These are phyloP conservation scores for Penicillium sp. DNA, from an alignment of 2,329 filamentous ascomycete species.

Conservation along the genomic window DNA sequence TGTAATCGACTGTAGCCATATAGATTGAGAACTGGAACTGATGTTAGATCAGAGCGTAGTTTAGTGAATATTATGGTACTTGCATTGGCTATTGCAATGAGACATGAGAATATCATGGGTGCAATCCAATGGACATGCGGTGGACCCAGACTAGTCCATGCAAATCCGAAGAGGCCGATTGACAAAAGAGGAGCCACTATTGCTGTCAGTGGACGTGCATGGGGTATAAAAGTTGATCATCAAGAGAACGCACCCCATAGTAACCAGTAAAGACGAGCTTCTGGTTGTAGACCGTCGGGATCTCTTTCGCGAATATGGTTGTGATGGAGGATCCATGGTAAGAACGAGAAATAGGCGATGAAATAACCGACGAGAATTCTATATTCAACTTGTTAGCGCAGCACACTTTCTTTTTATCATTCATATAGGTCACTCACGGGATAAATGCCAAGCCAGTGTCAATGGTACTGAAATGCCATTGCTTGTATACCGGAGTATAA, in stretches of 20 bases:
- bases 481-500: slow-evolving; percentile 59
- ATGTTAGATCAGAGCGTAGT: not conserved
- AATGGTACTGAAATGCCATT: slow-evolving; percentile 59
- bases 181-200: slow-evolving; percentile 57
- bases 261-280: slow-evolving; percentile 60
- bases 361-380: slow-evolving; percentile 58
- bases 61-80: slow-evolving; percentile 11
- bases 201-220: not conserved
- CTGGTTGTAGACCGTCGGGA: slow-evolving; percentile 59
- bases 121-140: slow-evolving; percentile 59
- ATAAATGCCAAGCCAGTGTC: slow-evolving; percentile 56
- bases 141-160: slow-evolving; percentile 60
- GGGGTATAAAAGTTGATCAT: not conserved
- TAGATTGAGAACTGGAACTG: slow-evolving; percentile 51
- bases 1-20: slow-evolving; percentile 67
- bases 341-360: slow-evolving; percentile 57
- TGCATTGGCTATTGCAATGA: slow-evolving; percentile 64
- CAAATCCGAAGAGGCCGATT: slow-evolving; percentile 63
- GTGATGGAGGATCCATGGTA: slow-evolving; percentile 53
- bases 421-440: slow-evolving; percentile 38
- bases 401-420: not conserved
- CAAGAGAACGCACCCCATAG: slow-evolving; percentile 48
- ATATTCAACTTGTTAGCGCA: not conserved
- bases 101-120: slow-evolving; percentile 58
- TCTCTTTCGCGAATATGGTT: slow-evolving; percentile 42